Conservation (phyloP, 148 eudicot species). For the Euryodendron excelsum region DNA sequence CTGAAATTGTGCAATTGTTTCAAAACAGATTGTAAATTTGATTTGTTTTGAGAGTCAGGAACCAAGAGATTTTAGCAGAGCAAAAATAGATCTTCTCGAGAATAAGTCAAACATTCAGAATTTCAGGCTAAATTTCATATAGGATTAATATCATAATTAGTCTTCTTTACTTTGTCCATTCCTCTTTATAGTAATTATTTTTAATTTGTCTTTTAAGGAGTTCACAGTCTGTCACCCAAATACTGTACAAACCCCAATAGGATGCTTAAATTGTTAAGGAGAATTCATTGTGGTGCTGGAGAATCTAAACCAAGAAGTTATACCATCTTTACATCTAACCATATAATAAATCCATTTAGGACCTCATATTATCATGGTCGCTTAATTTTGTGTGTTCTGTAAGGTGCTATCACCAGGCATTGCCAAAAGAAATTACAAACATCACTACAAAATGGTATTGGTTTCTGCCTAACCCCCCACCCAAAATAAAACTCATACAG, state of each 20-base stretch:
- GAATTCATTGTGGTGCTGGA: neutral
- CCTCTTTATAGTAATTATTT: neutral
- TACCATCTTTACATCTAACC: neutral
- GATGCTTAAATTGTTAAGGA: neutral
- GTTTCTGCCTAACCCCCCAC: neutral
- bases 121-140: neutral
- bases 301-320: neutral
- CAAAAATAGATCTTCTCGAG: neutral
- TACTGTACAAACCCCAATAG: neutral
- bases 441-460: neutral
- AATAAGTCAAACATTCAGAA: neutral
- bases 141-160: neutral
- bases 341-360: neutral
- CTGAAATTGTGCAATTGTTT: neutral
- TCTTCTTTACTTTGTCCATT: neutral
- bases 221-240: slow-evolving; percentile 4
- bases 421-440: neutral
- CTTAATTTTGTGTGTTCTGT: neutral
- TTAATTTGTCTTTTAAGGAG: neutral
- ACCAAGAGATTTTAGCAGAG: neutral
- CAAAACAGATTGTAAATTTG: neutral
- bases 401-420: neutral
- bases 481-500: neutral
- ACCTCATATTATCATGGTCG: neutral
- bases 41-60: neutral